Base-by-base conservation (phyloP, 768 basidiomycete genomes). In the Macrolepiota dolichaula region DNA sequence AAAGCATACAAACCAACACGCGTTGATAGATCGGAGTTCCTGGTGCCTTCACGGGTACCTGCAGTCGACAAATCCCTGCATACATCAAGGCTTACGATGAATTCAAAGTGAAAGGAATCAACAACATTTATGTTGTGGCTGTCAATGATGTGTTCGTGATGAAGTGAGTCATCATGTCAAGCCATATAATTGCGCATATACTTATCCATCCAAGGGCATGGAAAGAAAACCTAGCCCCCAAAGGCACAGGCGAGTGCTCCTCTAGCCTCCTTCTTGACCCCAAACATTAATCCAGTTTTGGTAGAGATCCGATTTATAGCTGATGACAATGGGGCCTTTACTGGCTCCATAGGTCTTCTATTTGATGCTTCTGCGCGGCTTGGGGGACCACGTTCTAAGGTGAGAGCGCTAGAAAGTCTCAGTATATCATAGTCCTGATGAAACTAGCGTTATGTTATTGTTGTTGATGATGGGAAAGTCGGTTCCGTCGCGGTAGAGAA, bases 101-200 rank as follows among this genome's bases (percentile, higher is more conserved):
- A 68, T 91, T 91, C 83, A 86, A 86, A 74, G 82, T 77, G 2
- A 94, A 92, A 72, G 93, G 91, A 11, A 75, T 93, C 67, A 81
- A 84, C 62, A 79, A 83, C 55, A 82, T 92, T 62, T 88, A 85
- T 63, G 81, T 94, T 57, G 74, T 95, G 57, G 77, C 85, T 25
- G 87, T 91, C 59, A 95, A 95, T 71, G 93, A 96, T 69, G 79
- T 81, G 6, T 94, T 89, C 67, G 88, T 91, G 49, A 84, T 80
- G 61, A 82, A 86, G 80, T 82, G 58, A 58, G 77, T 66, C 17
- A 55, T 7, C 11, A 55, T 22, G 27, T 17, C 22, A 54, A 15
- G 24, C 32, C 11, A 27, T 13, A 4, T 12, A 10, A 15, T 25
- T 12, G 19, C 10, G n/a, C 49, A 57, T 35, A 62, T 32, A 57